Base-by-base conservation (phyloP, 2,329 filamentous ascomycete species). In the Didymella sp. region DNA sequence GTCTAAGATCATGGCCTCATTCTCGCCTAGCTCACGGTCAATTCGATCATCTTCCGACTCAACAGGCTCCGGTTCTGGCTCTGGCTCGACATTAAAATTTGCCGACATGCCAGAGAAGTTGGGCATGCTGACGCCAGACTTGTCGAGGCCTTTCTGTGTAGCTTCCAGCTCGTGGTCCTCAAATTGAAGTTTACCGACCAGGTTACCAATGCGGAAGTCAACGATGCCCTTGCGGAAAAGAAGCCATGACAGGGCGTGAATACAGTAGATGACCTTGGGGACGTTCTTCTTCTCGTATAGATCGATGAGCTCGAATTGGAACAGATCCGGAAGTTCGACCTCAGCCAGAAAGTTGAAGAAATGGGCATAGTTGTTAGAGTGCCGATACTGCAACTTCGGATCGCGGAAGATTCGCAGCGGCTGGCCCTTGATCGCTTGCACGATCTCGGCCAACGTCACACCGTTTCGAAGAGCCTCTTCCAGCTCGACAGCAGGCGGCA, bases 231-330 rank as follows among this genome's bases (percentile, higher is more conserved):
- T 95, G 45, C 95, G 89, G 77, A 91, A 97, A 11, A 99, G 82
- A n/a, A 99, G 83, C 92, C 94, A 99, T 74, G 94, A 98, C 17
- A 99, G 81, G 0, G 95, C 95, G 71, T 99, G 95, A 49, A 99
- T 95, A 73, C 95, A 99, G 79, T 99, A 96, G 60, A 99, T 99
- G 73, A 98, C 96, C 76, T 98, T 99, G 4, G 95, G 95, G 1
- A 98, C 96, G 70, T 99, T 99, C 79, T 99, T 99, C 82, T 98
- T 99, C 78, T 99, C 96, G 80, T 99, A 99, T 12, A 99, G 80
- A 77, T 99, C 95, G 62, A 98, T 96, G 42, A 98, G 83, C 75
- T 99, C 95, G 75, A 99, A 99, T 55, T 94, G 88, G 76, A 99
- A 99, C 17, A 99, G 84, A 68, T 99, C 96, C 1, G 95, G 95